Conservation (phyloP, 108 stramenopile genomes). For the Epithemia pelagica region DNA sequence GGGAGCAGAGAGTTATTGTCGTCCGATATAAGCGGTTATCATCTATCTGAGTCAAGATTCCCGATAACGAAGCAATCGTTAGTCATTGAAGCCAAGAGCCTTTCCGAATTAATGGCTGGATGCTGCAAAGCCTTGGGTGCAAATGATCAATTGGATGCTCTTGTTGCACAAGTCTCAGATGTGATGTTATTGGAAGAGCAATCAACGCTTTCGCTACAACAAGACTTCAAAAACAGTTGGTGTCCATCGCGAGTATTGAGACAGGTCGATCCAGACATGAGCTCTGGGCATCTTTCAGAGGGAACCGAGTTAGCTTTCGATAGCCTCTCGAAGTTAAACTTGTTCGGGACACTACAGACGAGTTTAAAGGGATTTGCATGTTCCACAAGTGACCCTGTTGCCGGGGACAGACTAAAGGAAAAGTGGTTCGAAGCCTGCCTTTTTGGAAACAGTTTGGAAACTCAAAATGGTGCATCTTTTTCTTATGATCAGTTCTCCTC, state of each 20-base stretch:
- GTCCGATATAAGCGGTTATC: not conserved
- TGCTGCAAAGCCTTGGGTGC: not conserved
- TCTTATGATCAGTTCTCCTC: not conserved
- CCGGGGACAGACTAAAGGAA: slow-evolving; percentile 23
- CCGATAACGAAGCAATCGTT: too few species aligned
- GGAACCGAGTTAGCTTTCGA: not conserved
- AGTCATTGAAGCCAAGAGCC: not conserved
- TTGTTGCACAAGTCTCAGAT: not conserved
- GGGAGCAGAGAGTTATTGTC: slow-evolving; percentile 2
- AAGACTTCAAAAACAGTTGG: not conserved
- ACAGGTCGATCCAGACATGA: not conserved
- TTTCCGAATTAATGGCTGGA: not conserved
- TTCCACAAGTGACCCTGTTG: not conserved
- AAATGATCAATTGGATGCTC: not conserved
- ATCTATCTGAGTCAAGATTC: not conserved
- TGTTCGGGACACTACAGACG: not conserved
- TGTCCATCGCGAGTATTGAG: not conserved
- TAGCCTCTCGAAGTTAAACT: not conserved
- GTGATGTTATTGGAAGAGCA: not conserved
- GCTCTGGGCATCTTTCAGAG: not conserved
- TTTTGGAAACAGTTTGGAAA: not conserved
- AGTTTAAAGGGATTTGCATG: not conserved
- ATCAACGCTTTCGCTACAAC: not conserved
- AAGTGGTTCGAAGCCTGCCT: slow-evolving; percentile 64
- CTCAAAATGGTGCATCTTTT: not conserved